phyloP scores from a whole-genome alignment of 1,284 basidiomycete genomes.

The Malassezia sympodialis region DNA sequence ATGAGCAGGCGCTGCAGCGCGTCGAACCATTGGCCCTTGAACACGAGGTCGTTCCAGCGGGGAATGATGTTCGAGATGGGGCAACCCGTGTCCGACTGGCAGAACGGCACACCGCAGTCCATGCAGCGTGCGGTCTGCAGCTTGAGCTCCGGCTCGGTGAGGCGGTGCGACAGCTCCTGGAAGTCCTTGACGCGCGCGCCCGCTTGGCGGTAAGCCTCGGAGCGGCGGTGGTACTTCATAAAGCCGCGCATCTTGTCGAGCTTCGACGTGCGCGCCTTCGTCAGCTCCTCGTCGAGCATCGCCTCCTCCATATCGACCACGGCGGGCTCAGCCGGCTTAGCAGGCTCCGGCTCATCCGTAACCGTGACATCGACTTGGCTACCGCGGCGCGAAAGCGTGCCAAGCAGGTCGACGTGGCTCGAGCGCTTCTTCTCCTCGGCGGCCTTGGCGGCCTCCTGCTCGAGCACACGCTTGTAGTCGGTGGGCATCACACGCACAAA shows the following conservation, averaged over 20 bases:
- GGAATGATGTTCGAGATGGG: conserved; percentile 46
- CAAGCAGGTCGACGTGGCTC: conserved; percentile 44
- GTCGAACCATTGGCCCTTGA: conserved; percentile 45
- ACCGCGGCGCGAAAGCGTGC: conserved; percentile 41
- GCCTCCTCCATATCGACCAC: conserved; percentile 43
- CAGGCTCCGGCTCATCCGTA: conserved; percentile 22
- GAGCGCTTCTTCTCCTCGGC: conserved; percentile 45
- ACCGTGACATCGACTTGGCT: conserved; percentile 35
- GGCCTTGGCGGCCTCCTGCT: conserved; percentile 44
- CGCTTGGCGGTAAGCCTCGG: conserved; percentile 41
- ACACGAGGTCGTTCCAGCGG: conserved; percentile 47
- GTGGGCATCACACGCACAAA: conserved; percentile 44
- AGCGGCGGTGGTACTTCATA: conserved; percentile 46
- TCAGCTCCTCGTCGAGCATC: conserved; percentile 44
- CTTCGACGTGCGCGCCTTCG: conserved; percentile 36
- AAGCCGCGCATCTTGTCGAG: conserved; percentile 45
- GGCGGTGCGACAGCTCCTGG: conserved; percentile 41
- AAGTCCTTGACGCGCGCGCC: conserved; percentile 42
- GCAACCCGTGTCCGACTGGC: conserved; percentile 44
- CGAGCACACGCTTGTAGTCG: conserved; percentile 45
- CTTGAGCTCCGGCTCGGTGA: conserved; percentile 44
- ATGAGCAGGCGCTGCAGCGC: conserved; percentile 41
- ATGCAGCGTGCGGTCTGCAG: conserved; percentile 46
- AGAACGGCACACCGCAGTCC: conserved; percentile 47
- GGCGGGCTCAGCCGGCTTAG: conserved; percentile 31